Conservation (phyloP, 257 asterid genomes). For the Nicotiana tomentosiformis region DNA sequence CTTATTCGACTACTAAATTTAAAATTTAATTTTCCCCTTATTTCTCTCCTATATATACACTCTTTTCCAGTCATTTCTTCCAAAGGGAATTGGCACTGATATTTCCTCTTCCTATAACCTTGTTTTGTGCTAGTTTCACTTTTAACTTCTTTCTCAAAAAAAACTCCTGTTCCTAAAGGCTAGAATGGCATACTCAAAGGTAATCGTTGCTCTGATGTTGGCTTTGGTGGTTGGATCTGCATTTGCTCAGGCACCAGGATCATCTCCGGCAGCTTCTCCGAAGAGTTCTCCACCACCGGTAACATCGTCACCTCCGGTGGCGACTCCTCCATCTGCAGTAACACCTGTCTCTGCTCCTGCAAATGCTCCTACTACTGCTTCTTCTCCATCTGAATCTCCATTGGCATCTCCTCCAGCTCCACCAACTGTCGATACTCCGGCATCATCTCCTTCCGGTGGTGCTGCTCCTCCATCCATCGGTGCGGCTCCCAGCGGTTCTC, state of each 20-base stretch:
- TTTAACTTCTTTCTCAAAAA: not conserved
- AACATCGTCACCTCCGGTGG: slow-evolving; percentile 11
- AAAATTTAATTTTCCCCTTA: not conserved
- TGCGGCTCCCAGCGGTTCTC: slow-evolving; percentile 28
- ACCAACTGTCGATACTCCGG: slow-evolving; percentile 17
- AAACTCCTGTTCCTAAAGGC: not conserved
- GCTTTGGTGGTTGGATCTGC: slow-evolving; percentile 33
- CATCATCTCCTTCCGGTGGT: slow-evolving; percentile 17
- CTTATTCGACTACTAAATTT: not conserved
- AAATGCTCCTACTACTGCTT: not conserved
- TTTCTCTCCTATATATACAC: not conserved
- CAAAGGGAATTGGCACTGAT: too few relatives aligned
- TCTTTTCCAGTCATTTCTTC: not conserved
- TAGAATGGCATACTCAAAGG: slow-evolving; percentile 25
- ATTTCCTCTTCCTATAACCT: not conserved
- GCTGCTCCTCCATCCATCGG: slow-evolving; percentile 23
- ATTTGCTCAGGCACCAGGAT: slow-evolving; percentile 38
- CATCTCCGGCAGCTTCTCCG: slow-evolving; percentile 44
- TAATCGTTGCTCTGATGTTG: slow-evolving; percentile 20
- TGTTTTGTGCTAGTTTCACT: slow-evolving; percentile 6
- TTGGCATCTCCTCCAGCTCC: slow-evolving; percentile 32
- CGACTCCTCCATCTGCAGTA: slow-evolving; percentile 1
- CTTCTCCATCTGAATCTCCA: slow-evolving; percentile 16
- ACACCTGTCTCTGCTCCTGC: slow-evolving; percentile 19
- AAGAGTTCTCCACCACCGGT: slow-evolving; percentile 23